phyloP scores from a whole-genome alignment of 768 basidiomycete species.

The Boletus barrowsii region DNA sequence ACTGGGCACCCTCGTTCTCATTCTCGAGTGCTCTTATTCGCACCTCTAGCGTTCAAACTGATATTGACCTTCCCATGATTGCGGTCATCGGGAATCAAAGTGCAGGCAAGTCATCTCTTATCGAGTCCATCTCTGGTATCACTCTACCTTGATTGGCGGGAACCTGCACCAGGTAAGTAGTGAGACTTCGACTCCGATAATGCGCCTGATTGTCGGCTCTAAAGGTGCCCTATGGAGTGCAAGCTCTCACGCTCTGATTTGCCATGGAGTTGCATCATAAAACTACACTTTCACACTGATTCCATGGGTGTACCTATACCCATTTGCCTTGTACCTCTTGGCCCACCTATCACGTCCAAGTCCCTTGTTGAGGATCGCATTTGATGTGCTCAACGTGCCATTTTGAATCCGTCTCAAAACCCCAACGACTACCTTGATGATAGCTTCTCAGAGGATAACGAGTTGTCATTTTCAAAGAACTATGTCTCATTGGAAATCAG shows the following conservation, averaged over 20 bases:
- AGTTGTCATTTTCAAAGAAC: conserved; percentile 1
- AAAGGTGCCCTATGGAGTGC: conserved; percentile 1
- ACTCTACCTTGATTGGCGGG: background rate
- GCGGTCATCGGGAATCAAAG: conserved; percentile 1
- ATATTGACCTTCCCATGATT: conserved; percentile 3
- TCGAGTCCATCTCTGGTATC: conserved; percentile 1
- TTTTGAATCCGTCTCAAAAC: background rate
- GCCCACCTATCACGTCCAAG: background rate
- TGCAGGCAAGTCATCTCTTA: background rate
- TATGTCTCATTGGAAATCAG: conserved; percentile 1
- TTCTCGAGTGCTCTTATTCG: too few relatives aligned
- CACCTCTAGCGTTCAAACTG: background rate
- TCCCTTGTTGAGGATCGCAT: background rate
- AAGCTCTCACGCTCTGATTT: background rate
- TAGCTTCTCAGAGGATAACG: background rate
- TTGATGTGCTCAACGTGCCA: background rate
- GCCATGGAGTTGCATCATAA: background rate
- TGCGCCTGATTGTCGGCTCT: background rate
- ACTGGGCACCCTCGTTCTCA: conserved; percentile 44
- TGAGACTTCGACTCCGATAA: too few relatives aligned
- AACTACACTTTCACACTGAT: background rate
- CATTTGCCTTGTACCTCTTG: background rate
- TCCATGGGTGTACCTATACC: background rate
- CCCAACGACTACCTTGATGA: background rate
- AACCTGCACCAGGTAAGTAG: background rate